Evolutionary conservation across 768 basidiomycete species (phyloP), one percentile per base, ranked within the genome.

Genomic region (Pleurotus tuoliensis): DNA sequence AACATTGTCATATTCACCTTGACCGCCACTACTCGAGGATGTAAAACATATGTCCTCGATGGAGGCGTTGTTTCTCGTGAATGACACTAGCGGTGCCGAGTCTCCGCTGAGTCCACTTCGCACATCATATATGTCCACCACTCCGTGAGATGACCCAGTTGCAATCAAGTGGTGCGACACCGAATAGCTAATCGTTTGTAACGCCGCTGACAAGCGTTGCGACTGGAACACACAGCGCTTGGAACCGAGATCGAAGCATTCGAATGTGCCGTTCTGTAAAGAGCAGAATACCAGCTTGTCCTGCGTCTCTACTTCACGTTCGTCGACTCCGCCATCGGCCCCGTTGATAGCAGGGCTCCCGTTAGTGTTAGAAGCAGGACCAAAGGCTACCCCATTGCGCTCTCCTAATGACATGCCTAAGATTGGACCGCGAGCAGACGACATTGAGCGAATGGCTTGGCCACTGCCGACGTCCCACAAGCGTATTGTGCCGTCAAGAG

Each of bases 381-480:
- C 37, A 18, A 40, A 38, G 16, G 34, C 8, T 8, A 47, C n/a
- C 30, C 43, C 40, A 9, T 38, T 50, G 15, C 70, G 69, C 44
- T 76, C 71, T 1, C 80, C 82, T 1, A 81, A 55, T 40, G 69
- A 73, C 58, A 82, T 77, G 16, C 74, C 74, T 25, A 73, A 69
- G 18, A 84, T 73, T 5, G 78, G 77, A 15, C 67, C 64, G 9
- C 66, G 68, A 16, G 70, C 68, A 0, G 78, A 67, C 3, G 71
- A 69, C 49, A 88, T 58, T 11, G 79, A 71, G 8, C 75, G 65
- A 7, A 84, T 75, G 57, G 78, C 74, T 18, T 73, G 67, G 2
- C 80, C 81, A 6, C 75, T 72, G 2, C 82, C 77, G 6, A 91
- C 82, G 59, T 90, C 86, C 90, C 91, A 92, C 3, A 90, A 71